These are phyloP conservation scores for Betula pendula DNA, from an alignment of 306 rosid genomes.

Conservation along the genomic window DNA sequence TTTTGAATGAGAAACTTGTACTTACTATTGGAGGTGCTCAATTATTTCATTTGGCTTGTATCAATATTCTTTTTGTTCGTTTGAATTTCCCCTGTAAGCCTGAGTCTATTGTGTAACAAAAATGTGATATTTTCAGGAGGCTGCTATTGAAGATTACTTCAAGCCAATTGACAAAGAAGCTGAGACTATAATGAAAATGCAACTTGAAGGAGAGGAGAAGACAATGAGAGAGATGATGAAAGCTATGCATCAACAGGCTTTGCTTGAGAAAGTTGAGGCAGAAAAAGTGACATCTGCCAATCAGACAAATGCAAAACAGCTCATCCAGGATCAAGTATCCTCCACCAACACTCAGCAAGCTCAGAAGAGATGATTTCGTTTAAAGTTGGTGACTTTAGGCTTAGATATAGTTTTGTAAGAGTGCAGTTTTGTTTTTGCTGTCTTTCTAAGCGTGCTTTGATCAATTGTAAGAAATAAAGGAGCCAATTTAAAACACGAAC, in stretches of 20 bases:
- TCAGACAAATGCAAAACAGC: constrained; percentile 29
- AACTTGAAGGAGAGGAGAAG: constrained; percentile 75
- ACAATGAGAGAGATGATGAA: constrained; percentile 61
- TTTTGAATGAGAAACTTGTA: constrained; percentile 13
- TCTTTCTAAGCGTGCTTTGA: background rate
- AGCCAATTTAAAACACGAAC: too few species aligned
- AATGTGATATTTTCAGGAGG: constrained; percentile 56
- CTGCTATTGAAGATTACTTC: constrained; percentile 82
- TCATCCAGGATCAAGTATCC: constrained; percentile 35
- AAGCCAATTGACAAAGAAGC: constrained; percentile 86
- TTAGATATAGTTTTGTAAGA: constrained; percentile 9
- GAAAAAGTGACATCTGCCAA: constrained; percentile 31
- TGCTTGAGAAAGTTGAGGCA: constrained; percentile 44
- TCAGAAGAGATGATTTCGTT: constrained; percentile 34
- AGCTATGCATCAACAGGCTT: constrained; percentile 67
- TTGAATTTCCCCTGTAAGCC: constrained; percentile 18
- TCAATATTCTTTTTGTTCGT: background rate
- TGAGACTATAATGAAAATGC: constrained; percentile 65
- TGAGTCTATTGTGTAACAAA: constrained; percentile 27
- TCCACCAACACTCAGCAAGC: constrained; percentile 35
- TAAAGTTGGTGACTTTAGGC: background rate
- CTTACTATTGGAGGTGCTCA: constrained; percentile 10
- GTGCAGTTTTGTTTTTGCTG: constrained; percentile 10
- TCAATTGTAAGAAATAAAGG: too few species aligned
- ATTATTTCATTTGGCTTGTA: constrained; percentile 16